These are phyloP conservation scores for Coleophoma cylindrospora DNA, from an alignment of 2,329 filamentous ascomycete genomes.

Conservation along the genomic window DNA sequence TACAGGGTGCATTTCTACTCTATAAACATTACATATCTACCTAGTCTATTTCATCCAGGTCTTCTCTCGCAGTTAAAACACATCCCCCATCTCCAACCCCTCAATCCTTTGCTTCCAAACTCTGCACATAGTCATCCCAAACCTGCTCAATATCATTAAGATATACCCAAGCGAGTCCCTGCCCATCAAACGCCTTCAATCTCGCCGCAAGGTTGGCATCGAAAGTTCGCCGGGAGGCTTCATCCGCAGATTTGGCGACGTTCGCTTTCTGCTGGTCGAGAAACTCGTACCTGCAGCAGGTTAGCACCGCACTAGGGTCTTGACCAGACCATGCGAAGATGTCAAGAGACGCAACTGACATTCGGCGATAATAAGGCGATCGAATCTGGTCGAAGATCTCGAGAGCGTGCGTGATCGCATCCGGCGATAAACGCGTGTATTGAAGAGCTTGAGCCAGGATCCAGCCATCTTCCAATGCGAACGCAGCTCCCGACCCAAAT, in stretches of 20 bases:
- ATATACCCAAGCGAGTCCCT: conserved; percentile 34
- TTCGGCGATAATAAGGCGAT: conserved; percentile 33
- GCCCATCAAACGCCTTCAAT: conserved; percentile 25
- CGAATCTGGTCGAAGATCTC: conserved; percentile 33
- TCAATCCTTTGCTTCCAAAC: no score
- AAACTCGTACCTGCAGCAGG: conserved; percentile 23
- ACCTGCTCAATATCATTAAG: conserved; percentile 33
- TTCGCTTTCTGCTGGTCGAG: conserved; percentile 21
- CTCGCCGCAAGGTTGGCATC: conserved; percentile 24
- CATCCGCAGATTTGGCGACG: conserved; percentile 2
- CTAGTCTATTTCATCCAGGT: no score
- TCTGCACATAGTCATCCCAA: conserved; percentile 19
- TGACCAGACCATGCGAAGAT: not conserved
- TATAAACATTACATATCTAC: no score
- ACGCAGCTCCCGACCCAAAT: conserved; percentile 39
- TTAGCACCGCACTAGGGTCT: not conserved
- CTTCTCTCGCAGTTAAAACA: no score
- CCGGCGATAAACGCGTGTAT: conserved; percentile 9
- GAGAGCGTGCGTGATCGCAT: conserved; percentile 24
- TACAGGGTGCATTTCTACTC: no score
- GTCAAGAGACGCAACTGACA: conserved; percentile 21
- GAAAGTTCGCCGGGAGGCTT: conserved; percentile 20
- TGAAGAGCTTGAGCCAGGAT: conserved; percentile 33
- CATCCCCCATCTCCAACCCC: no score
- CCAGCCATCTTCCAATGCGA: conserved; percentile 40